Evolutionary conservation across 208 protist genomes (phyloP).

Genomic region (Herpetomonas samuelpessoai): DNA sequence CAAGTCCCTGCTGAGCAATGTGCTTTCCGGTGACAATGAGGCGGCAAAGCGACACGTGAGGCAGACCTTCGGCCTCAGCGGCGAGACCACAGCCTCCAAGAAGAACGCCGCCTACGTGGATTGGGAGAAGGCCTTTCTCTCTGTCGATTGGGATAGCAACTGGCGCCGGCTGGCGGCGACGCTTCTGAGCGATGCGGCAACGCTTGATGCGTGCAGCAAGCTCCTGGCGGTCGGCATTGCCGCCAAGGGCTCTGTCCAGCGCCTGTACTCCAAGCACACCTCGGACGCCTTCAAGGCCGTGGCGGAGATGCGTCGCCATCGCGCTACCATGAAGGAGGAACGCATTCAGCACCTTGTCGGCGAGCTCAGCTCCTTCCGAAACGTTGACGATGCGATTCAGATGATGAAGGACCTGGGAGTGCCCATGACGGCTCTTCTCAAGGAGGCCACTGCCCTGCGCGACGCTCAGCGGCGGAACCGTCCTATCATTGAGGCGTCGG

Average conservation of each 20-base stretch:
- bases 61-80: constrained; percentile 37
- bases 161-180: constrained; percentile 38
- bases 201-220: constrained; percentile 34
- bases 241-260: constrained; percentile 33
- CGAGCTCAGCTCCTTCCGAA: constrained; percentile 53
- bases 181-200: constrained; percentile 44
- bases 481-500: constrained; percentile 22
- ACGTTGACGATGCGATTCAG: constrained; percentile 43
- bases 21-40: constrained; percentile 42
- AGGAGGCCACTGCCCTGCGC: constrained; percentile 14
- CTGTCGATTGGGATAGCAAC: constrained; percentile 63
- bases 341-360: constrained; percentile 28
- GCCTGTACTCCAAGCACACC: constrained; percentile 51
- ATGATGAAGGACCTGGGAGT: constrained; percentile 45
- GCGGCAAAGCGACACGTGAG: constrained; percentile 36
- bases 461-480: constrained; percentile 20
- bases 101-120: constrained; percentile 16
- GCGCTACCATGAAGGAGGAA: constrained; percentile 12
- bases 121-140: constrained; percentile 58
- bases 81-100: not conserved
- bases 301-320: constrained; percentile 33
- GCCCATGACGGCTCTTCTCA: constrained; percentile 43
- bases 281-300: constrained; percentile 43
- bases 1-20: constrained; percentile 58
- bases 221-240: constrained; percentile 60